phyloP scores from a whole-genome alignment of 371 early-diverging fungal genomes.

The Globomyces sp. region DNA sequence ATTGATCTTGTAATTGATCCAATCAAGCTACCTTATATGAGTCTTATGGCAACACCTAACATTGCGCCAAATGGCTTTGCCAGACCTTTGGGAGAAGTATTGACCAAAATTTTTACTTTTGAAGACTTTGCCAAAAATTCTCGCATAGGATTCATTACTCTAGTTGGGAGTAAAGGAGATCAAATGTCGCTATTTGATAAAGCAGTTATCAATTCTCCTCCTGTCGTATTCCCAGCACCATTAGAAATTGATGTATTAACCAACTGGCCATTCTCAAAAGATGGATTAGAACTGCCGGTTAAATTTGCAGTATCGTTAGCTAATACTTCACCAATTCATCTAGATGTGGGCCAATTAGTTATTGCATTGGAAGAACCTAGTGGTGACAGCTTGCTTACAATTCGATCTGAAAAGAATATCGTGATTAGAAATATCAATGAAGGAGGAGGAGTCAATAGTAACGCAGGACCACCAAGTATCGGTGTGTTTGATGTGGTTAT shows the following conservation, averaged over 20 bases:
- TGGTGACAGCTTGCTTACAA: neutral
- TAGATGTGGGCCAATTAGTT: conserved; percentile 4
- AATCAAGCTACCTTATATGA: neutral
- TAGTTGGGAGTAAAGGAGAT: conserved; percentile 1
- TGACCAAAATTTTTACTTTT: neutral
- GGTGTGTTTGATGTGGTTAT: conserved; percentile 1
- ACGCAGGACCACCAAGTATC: conserved; percentile 8
- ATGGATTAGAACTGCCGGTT: neutral
- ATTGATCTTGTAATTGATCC: conserved; percentile 6
- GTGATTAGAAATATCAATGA: neutral
- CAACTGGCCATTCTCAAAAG: conserved; percentile 4
- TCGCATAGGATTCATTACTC: neutral
- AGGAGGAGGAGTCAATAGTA: neutral
- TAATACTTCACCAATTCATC: neutral
- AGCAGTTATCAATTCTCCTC: neutral
- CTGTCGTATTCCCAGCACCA: neutral
- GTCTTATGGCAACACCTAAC: conserved; percentile 3
- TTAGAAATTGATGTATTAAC: conserved; percentile 2
- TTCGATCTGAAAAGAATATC: neutral
- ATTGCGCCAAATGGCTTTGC: conserved; percentile 5
- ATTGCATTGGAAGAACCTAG: neutral
- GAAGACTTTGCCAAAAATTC: neutral
- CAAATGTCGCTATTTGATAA: neutral
- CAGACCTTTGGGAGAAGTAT: neutral
- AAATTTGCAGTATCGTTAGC: neutral